These are phyloP conservation scores for Graphilbum ipis-grandicollis DNA, from an alignment of 2,329 filamentous ascomycete species.

Conservation along the genomic window DNA sequence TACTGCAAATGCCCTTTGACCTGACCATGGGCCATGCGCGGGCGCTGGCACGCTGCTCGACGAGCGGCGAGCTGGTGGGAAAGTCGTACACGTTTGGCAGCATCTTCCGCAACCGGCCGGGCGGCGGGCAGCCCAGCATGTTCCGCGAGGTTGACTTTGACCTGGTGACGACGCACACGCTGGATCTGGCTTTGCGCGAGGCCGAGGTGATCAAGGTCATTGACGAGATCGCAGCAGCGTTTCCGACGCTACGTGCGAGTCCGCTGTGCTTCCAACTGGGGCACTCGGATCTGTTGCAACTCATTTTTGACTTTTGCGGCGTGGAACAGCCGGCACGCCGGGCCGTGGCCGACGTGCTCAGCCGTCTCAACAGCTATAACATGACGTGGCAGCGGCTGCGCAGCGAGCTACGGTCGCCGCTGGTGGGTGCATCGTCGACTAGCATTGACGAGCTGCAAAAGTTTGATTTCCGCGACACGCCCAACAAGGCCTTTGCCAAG, in stretches of 20 bases:
- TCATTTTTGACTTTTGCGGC: conserved; percentile 81
- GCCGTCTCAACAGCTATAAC: conserved; percentile 68
- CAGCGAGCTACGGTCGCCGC: conserved; percentile 62
- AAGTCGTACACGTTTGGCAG: conserved; percentile 76
- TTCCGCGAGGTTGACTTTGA: conserved; percentile 92
- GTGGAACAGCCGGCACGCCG: conserved; percentile 53
- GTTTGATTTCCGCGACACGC: conserved; percentile 68
- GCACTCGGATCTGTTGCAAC: conserved; percentile 69
- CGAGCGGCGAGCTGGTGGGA: conserved; percentile 38
- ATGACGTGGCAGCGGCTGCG: conserved; percentile 72
- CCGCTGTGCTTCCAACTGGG: conserved; percentile 83
- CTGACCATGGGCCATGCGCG: conserved; percentile 79
- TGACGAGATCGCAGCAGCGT: conserved; percentile 71
- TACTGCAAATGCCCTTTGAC: conserved; percentile 88
- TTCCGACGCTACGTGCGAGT: conserved; percentile 54
- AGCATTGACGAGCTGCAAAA: conserved; percentile 77
- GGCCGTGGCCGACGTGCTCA: conserved; percentile 65
- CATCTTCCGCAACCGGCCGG: conserved; percentile 65
- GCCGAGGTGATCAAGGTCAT: conserved; percentile 88
- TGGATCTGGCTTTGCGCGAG: conserved; percentile 77
- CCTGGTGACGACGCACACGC: conserved; percentile 66
- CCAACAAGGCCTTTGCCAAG: conserved; percentile 37
- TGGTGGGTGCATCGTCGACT: conserved; percentile 70
- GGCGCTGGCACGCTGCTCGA: conserved; percentile 52
- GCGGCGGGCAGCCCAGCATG: conserved; percentile 64